Evolutionary conservation across 75 land plant genomes (phyloP).

Genomic region (Chamaecyparis obtusa): DNA sequence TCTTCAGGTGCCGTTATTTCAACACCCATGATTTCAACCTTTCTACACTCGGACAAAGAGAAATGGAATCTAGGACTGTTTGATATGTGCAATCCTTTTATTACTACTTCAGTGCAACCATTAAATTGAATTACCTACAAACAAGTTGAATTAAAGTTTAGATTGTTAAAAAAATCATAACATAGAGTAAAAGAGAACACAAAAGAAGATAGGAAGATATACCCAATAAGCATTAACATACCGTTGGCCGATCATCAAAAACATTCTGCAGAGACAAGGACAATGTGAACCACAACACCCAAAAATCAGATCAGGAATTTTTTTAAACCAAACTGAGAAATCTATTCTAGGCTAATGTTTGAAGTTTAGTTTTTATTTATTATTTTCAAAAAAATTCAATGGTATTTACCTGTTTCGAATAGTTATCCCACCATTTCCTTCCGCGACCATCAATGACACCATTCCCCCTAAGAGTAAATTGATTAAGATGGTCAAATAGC

Average conservation of each 20-base stretch:
- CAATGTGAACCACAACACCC: not conserved
- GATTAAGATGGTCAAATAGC: not conserved
- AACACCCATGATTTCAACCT: conserved; percentile 18
- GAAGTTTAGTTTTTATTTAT: too few relatives aligned
- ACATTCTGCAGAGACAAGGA: not conserved
- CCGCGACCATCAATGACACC: not conserved
- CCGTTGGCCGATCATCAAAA: not conserved
- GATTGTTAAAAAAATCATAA: too few relatives aligned
- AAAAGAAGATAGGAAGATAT: too few relatives aligned
- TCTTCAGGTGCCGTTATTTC: conserved; percentile 29
- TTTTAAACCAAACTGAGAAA: too few relatives aligned
- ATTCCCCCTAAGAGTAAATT: not conserved
- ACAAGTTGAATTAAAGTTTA: too few relatives aligned
- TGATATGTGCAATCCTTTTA: not conserved
- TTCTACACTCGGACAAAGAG: conserved; percentile 11
- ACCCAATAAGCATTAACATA: too few relatives aligned
- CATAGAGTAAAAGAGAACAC: too few relatives aligned
- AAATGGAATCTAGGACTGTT: conserved; percentile 47
- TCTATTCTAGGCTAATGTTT: too few relatives aligned
- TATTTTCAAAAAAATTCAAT: too few relatives aligned
- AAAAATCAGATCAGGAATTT: too few relatives aligned
- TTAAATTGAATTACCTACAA: conserved; percentile 13
- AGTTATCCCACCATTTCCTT: not conserved
- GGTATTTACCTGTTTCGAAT: too few relatives aligned
- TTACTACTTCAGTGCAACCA: not conserved